Base-by-base conservation (phyloP, 1,284 basidiomycete genomes). In the Microbotryum scabiosae region DNA sequence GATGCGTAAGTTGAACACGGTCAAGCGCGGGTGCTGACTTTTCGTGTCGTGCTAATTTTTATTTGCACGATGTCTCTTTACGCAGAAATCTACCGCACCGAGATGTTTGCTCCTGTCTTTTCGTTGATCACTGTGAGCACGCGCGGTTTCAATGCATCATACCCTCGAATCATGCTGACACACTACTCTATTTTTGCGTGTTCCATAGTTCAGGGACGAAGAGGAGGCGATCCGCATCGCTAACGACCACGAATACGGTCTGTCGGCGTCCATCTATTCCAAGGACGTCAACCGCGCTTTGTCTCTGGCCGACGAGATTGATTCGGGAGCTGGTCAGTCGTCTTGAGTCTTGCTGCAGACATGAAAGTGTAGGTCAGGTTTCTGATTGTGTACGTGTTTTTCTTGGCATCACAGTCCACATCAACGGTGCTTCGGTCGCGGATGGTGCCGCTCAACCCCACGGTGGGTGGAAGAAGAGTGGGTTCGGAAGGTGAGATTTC, bases 101-200 rank as follows among this genome's bases (percentile, higher is more conserved):
- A 85, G 72, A 79, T 79, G 16, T 85, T 85, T 68, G 84, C 82
- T 1, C 84, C 84, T 36, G 79, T 82, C 76, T 72, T 68, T 71
- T 70, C 66, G 12, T 21, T 71, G 20, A 59, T 71, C 52, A 62
- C 67, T 28, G 67, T 70, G 16, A 41, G 36, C 36, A 41, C 36
- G 9, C 14, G 14, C 36, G 36, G 16, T 41, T 6, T 3, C 16
- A 41, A 16, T 12, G 14, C 14, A 41, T 16, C 5, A 18, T 12
- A 41, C 5, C 4, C 36, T 54, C 53, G 30, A 49, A 51, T 41
- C 36, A 18, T 41, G 12, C 36, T 18, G 36, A 41, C 14, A 41
- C 14, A 53, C 46, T 8, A 45, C 53, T 61, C 2, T 7, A 30
- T 30, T 30, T 1, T 9, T 30, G 9, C 8, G 1, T 30, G 30